These are phyloP conservation scores for Boletus subparvulus DNA, from an alignment of 768 basidiomycete genomes.

Conservation along the genomic window DNA sequence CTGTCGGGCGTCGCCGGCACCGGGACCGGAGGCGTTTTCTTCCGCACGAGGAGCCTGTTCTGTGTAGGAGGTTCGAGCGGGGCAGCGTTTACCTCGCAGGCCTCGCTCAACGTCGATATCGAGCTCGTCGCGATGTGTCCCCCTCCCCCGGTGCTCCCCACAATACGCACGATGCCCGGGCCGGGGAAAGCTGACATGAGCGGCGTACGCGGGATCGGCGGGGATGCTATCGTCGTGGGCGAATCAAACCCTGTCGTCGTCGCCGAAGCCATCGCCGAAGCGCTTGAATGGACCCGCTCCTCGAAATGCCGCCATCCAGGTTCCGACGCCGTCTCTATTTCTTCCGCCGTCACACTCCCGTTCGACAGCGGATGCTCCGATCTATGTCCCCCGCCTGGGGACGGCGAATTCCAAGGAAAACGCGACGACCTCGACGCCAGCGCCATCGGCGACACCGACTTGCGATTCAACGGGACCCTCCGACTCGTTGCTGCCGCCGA, in stretches of 20 bases:
- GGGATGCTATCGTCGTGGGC: constrained; percentile 38
- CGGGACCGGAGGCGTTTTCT: constrained; percentile 36
- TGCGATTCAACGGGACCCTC: constrained; percentile 61
- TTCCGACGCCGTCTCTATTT: constrained; percentile 23
- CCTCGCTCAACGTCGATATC: constrained; percentile 29
- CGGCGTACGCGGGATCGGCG: constrained; percentile 41
- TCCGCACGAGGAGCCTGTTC: constrained; percentile 36
- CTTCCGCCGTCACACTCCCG: constrained; percentile 19
- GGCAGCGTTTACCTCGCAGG: constrained; percentile 10
- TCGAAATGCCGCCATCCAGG: constrained; percentile 35
- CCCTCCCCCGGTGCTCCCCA: constrained; percentile 13
- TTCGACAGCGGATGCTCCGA: constrained; percentile 15
- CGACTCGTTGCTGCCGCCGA: constrained; percentile 42
- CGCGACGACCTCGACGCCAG: constrained; percentile 43
- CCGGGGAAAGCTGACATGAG: constrained; percentile 22
- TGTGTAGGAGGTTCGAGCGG: constrained; percentile 30
- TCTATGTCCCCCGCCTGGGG: constrained; percentile 40
- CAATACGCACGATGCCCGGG: constrained; percentile 24
- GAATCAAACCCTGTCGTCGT: constrained; percentile 32
- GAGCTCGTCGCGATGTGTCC: constrained; percentile 32
- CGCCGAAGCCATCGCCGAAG: not conserved
- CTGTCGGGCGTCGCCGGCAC: not conserved
- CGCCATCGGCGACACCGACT: constrained; percentile 73
- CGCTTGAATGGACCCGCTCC: not conserved
- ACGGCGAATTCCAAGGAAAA: constrained; percentile 36